Evolutionary conservation across 228 moss, liverwort and hornwort species (phyloP).

Genomic region (Sphagnum magellanicum): DNA sequence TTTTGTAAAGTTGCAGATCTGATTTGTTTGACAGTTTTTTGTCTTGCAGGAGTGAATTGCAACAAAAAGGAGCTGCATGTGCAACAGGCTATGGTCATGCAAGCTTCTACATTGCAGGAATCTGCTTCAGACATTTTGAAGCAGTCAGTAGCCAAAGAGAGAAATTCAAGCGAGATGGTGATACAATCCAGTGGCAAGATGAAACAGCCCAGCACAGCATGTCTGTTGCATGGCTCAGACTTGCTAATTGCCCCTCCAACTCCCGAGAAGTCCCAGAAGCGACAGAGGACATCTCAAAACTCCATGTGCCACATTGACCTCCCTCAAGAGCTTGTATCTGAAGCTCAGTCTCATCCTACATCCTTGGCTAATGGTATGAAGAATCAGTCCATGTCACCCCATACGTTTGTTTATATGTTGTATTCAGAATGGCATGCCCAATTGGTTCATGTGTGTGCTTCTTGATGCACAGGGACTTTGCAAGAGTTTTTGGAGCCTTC

Average conservation of each 20-base stretch:
- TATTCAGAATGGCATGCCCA: neutral
- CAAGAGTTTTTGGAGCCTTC: neutral
- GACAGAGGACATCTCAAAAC: conserved; percentile 20
- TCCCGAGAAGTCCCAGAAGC: conserved; percentile 37
- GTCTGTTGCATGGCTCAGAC: conserved; percentile 12
- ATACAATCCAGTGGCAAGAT: too few relatives aligned
- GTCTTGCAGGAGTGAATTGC: too few relatives aligned
- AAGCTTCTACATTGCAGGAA: conserved; percentile 14
- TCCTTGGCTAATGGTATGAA: neutral
- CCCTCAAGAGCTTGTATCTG: neutral
- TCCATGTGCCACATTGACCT: conserved; percentile 2
- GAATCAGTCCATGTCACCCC: neutral
- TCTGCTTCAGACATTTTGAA: conserved; percentile 17
- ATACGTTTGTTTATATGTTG: neutral
- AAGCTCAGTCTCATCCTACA: neutral
- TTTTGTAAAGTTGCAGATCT: too few relatives aligned
- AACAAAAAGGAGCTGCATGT: too few relatives aligned
- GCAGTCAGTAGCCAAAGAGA: neutral
- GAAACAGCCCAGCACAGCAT: neutral
- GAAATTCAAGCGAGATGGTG: too few relatives aligned
- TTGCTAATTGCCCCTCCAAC: conserved; percentile 30
- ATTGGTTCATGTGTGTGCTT: neutral
- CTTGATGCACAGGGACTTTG: conserved; percentile 1
- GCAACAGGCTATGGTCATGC: conserved; percentile 6
- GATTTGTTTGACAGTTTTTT: too few relatives aligned